Evolutionary conservation across 2,329 filamentous ascomycete species (phyloP).

Genomic region (Colletotrichum caudatum): DNA sequence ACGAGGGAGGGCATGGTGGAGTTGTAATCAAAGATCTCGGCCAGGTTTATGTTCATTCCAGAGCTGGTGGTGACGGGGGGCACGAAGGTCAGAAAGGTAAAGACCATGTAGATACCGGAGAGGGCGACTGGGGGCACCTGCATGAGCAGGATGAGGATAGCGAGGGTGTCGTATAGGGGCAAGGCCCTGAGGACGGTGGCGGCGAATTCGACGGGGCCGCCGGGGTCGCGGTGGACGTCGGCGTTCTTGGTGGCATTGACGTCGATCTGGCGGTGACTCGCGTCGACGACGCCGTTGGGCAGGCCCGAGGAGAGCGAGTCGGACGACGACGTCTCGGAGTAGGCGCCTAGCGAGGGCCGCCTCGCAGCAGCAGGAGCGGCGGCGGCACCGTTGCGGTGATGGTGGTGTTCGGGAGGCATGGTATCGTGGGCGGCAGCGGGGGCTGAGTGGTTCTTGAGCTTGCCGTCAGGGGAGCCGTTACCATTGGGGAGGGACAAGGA

Average conservation of each 20-base stretch:
- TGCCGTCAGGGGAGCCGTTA: constrained; percentile 42
- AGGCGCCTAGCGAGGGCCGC: constrained; percentile 63
- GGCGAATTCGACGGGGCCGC: constrained; percentile 80
- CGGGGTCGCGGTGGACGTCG: constrained; percentile 76
- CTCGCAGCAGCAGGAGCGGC: constrained; percentile 57
- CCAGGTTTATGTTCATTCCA: constrained; percentile 83
- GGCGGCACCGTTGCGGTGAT: constrained; percentile 56
- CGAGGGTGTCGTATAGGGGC: constrained; percentile 93
- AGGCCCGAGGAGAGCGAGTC: constrained; percentile 59
- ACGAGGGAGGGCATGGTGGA: constrained; percentile 87
- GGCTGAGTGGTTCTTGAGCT: constrained; percentile 39
- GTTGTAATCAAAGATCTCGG: constrained; percentile 91
- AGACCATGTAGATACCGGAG: constrained; percentile 90
- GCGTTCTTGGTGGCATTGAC: constrained; percentile 76
- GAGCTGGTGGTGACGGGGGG: constrained; percentile 83
- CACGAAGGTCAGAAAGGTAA: constrained; percentile 92
- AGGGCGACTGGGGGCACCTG: constrained; percentile 90
- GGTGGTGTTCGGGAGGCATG: constrained; percentile 56
- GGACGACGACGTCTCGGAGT: constrained; percentile 67
- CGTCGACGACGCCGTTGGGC: constrained; percentile 56
- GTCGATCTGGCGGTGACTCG: constrained; percentile 74
- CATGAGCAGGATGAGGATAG: constrained; percentile 95
- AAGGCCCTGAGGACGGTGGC: constrained; percentile 90
- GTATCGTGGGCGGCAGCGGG: constrained; percentile 47
- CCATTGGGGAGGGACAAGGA: constrained; percentile 44